Conservation (phyloP, 352 stramenopile genomes). For the Aphanomyces euteiches region DNA sequence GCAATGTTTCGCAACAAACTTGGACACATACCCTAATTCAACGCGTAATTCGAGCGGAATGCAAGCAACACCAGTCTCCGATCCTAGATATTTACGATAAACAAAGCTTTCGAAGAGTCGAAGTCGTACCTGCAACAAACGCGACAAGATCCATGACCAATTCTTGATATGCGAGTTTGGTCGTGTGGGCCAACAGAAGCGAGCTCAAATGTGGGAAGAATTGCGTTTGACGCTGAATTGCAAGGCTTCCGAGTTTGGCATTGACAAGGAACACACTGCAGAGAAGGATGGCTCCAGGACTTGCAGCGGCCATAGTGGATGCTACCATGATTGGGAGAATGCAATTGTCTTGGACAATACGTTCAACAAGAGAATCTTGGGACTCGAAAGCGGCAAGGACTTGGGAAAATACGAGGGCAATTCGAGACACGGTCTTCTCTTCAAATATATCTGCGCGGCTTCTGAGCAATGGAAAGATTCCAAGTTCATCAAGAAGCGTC, state of each 20-base stretch:
- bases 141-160: constrained; percentile 28
- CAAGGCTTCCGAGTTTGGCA: constrained; percentile 53
- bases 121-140: constrained; percentile 18
- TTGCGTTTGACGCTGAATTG: constrained; percentile 18
- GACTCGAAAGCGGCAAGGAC: constrained; percentile 67
- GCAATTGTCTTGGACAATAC: constrained; percentile 64
- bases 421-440: constrained; percentile 54
- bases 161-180: constrained; percentile 24
- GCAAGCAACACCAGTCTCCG: constrained; percentile 57
- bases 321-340: constrained; percentile 56
- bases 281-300: constrained; percentile 62
- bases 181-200: constrained; percentile 4
- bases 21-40: constrained; percentile 49
- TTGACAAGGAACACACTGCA: constrained; percentile 80
- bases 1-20: background rate
- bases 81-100: background rate
- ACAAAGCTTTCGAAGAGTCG: background rate
- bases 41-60: constrained; percentile 61
- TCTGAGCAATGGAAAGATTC: constrained; percentile 69
- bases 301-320: constrained; percentile 49
- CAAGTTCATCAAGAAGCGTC: constrained; percentile 63
- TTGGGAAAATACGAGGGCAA: constrained; percentile 82
- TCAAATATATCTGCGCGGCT: constrained; percentile 30
- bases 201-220: constrained; percentile 19
- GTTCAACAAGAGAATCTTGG: constrained; percentile 60